Evolutionary conservation across 1,284 basidiomycete genomes (phyloP).

Genomic region (Chalciporus sp.): DNA sequence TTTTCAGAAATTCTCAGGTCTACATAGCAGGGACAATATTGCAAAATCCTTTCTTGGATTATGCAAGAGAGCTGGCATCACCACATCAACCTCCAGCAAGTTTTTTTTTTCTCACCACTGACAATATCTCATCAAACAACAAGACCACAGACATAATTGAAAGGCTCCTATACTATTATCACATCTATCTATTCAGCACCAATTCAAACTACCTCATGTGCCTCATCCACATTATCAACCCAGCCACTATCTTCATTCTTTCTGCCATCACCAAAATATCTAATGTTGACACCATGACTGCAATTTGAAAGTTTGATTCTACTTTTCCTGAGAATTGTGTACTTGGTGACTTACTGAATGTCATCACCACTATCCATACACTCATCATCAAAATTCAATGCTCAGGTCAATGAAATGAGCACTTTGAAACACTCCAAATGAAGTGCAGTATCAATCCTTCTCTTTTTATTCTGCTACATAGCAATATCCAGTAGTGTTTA

Average conservation of each 20-base stretch:
- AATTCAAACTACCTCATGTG: slow-evolving; percentile 16
- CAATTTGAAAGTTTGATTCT: slow-evolving; percentile 34
- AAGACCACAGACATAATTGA: slow-evolving; percentile 15
- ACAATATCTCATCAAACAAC: slow-evolving; percentile 24
- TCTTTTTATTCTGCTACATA: slow-evolving; percentile 20
- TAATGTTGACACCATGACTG: slow-evolving; percentile 19
- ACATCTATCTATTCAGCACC: slow-evolving; percentile 8
- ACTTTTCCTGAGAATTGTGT: slow-evolving; percentile 16
- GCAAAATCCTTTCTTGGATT: slow-evolving; percentile 25
- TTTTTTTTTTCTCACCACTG: slow-evolving; percentile 18
- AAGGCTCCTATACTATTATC: not conserved
- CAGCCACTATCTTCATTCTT: slow-evolving; percentile 25
- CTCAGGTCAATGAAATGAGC: slow-evolving; percentile 20
- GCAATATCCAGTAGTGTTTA: slow-evolving; percentile 11
- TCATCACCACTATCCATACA: slow-evolving; percentile 19
- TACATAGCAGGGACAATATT: slow-evolving; percentile 30
- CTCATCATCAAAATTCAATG: slow-evolving; percentile 24
- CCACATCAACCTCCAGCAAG: slow-evolving; percentile 13
- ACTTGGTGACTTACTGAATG: slow-evolving; percentile 23
- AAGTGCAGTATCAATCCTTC: slow-evolving; percentile 11
- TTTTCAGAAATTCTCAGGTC: slow-evolving; percentile 24
- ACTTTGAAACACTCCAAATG: slow-evolving; percentile 20
- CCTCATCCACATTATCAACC: slow-evolving; percentile 27
- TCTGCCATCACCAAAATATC: slow-evolving; percentile 22
- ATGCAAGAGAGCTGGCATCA: slow-evolving; percentile 22